Conservation (phyloP, 31 red algal genomes). For the Pterothamnion heteromorphum region DNA sequence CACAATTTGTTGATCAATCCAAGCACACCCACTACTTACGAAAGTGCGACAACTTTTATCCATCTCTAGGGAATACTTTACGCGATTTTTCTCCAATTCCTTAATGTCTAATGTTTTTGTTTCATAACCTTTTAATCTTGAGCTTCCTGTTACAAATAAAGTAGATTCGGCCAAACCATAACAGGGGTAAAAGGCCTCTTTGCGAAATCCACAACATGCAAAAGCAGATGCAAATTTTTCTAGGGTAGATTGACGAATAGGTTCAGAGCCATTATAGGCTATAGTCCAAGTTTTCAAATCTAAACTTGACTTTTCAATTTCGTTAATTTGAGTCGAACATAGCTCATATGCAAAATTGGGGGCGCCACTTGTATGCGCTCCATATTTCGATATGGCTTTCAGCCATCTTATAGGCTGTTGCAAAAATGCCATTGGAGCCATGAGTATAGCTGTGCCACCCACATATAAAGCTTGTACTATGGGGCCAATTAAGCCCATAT, state of each 20-base stretch:
- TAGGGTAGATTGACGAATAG: neutral
- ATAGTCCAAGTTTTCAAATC: neutral
- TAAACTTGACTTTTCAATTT: neutral
- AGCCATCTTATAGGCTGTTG: neutral
- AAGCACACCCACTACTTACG: neutral
- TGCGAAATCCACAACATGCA: neutral
- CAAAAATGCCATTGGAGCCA: conserved; percentile 11
- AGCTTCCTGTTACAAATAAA: neutral
- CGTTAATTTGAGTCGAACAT: neutral
- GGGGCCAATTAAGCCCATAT: conserved; percentile 11
- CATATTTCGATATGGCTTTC: conserved; percentile 11
- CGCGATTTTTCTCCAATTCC: conserved; percentile 12
- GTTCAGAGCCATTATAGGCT: neutral
- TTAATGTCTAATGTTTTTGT: neutral
- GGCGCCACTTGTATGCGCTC: neutral
- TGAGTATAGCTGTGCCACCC: neutral
- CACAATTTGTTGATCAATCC: neutral
- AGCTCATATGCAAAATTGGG: conserved; percentile 31
- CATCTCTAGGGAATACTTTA: conserved; percentile 5
- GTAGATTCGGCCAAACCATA: conserved; percentile 11
- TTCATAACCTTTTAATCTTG: neutral
- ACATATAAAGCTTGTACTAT: neutral
- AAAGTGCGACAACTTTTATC: neutral
- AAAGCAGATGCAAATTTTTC: neutral
- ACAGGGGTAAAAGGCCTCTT: neutral